A percentile compares a stretch with the other conserved stretches of the same genome.
Evolutionary conservation across 805 yeast species (phyloP).

Genomic region (Millerozyma miso): DNA sequence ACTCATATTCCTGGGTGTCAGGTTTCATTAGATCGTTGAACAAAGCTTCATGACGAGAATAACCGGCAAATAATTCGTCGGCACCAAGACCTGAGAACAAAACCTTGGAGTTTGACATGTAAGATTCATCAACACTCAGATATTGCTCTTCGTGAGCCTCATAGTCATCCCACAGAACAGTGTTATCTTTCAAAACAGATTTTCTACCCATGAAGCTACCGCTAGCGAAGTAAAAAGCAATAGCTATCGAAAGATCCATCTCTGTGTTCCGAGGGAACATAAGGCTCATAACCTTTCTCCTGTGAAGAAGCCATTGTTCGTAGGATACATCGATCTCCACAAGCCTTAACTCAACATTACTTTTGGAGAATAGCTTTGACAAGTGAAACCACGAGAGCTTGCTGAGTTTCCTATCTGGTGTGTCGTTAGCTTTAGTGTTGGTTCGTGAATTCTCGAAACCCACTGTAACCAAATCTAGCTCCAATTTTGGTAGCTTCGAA

Average conservation of each 20-base stretch:
- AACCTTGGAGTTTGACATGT: constrained; percentile 58
- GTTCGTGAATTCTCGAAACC: constrained; percentile 90
- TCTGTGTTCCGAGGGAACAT: constrained; percentile 86
- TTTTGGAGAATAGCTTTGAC: constrained; percentile 33
- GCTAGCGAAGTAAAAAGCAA: constrained; percentile 92
- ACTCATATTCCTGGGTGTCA: constrained; percentile 15
- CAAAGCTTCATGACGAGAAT: constrained; percentile 70
- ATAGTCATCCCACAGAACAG: constrained; percentile 17
- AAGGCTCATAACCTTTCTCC: constrained; percentile 51
- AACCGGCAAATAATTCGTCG: constrained; percentile 95
- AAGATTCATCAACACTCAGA: constrained; percentile 16
- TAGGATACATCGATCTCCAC: constrained; percentile 74
- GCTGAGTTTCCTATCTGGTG: constrained; percentile 85
- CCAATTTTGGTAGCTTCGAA: constrained; percentile 5
- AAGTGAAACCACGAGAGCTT: constrained; percentile 56
- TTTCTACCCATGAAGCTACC: constrained; percentile 35
- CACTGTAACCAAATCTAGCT: constrained; percentile 80
- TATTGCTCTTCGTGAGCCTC: constrained; percentile 6
- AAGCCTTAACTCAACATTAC: constrained; percentile 41
- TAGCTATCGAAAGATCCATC: constrained; percentile 93
- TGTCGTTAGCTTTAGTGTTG: constrained; percentile 49
- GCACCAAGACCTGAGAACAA: constrained; percentile 93
- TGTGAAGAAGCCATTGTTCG: constrained; percentile 52
- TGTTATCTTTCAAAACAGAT: constrained; percentile 8
- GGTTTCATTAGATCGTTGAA: constrained; percentile 25